Percentiles rank a stretch among this genome's conserved stretches.
These are phyloP conservation scores for Rhizopus stolonifer DNA, from an alignment of 371 early-diverging fungal genomes.

Conservation along the genomic window DNA sequence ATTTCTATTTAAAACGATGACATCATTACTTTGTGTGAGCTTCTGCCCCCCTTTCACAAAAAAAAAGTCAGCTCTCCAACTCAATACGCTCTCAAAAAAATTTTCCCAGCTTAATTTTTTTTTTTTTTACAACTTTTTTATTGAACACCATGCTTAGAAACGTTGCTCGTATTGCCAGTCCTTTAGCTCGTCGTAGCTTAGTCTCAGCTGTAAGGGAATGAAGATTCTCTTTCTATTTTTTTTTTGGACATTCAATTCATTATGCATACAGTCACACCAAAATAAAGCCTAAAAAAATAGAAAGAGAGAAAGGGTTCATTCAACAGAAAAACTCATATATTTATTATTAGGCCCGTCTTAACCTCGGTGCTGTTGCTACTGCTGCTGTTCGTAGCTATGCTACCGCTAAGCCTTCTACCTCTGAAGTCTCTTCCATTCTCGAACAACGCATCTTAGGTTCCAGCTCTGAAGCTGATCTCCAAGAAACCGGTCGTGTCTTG, in stretches of 20 bases:
- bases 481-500: conserved; percentile 97
- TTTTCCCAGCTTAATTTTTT: background rate
- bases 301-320: background rate
- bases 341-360: conserved; percentile 32
- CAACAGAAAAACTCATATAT: background rate
- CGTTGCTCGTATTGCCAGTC: conserved; percentile 55
- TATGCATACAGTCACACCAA: too few species aligned
- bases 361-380: conserved; percentile 49
- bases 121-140: background rate
- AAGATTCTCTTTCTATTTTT: background rate
- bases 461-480: conserved; percentile 78
- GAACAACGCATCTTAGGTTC: conserved; percentile 93
- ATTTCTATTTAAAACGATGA: too few species aligned
- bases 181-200: conserved; percentile 44
- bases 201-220: conserved; percentile 47
- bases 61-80: too few species aligned
- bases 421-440: conserved; percentile 89
- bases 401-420: conserved; percentile 68
- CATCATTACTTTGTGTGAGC: too few species aligned
- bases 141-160: conserved; percentile 48
- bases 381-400: conserved; percentile 54
- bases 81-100: background rate
- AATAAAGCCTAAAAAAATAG: background rate
- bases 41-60: too few species aligned
- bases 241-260: background rate